A percentile compares a stretch with the other conserved stretches of the same genome.
phyloP scores from a whole-genome alignment of 768 basidiomycete species.

The Paxillus involutus region DNA sequence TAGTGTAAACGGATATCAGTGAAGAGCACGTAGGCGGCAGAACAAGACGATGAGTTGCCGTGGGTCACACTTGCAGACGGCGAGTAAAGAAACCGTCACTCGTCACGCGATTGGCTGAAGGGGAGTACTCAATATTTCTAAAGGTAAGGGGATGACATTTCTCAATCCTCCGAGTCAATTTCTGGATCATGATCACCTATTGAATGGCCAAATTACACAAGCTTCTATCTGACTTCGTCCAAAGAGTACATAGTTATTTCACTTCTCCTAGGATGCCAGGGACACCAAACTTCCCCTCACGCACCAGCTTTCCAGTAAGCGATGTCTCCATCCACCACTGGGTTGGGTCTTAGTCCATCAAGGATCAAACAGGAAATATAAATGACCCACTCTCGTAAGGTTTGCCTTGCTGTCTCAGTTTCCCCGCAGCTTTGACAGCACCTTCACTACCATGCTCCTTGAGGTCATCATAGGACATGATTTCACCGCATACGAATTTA shows the following conservation, averaged over 20 bases:
- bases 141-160: too few species aligned
- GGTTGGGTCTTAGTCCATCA: slow-evolving; percentile 5
- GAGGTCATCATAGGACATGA: slow-evolving; percentile 90
- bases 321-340: slow-evolving; percentile 88
- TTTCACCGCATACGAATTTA: slow-evolving; percentile 97
- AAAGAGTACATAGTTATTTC: slow-evolving; percentile 9
- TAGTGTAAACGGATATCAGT: too few species aligned
- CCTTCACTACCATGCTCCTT: slow-evolving; percentile 89
- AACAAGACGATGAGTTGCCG: too few species aligned
- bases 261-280: neutral
- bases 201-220: neutral
- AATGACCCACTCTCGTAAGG: slow-evolving; percentile 83
- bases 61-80: too few species aligned
- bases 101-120: neutral
- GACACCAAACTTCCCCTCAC: slow-evolving; percentile 18
- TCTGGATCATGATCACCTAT: too few species aligned
- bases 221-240: slow-evolving; percentile 11
- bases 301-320: slow-evolving; percentile 88
- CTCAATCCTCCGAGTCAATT: too few species aligned
- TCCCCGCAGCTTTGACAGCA: slow-evolving; percentile 93
- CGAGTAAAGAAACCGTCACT: neutral
- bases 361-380: neutral
- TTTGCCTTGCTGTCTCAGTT: slow-evolving; percentile 94
- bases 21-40: neutral
- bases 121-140: too few species aligned